Evolutionary conservation across 2,329 filamentous ascomycete genomes (phyloP).

Genomic region (Zalaria sp.): DNA sequence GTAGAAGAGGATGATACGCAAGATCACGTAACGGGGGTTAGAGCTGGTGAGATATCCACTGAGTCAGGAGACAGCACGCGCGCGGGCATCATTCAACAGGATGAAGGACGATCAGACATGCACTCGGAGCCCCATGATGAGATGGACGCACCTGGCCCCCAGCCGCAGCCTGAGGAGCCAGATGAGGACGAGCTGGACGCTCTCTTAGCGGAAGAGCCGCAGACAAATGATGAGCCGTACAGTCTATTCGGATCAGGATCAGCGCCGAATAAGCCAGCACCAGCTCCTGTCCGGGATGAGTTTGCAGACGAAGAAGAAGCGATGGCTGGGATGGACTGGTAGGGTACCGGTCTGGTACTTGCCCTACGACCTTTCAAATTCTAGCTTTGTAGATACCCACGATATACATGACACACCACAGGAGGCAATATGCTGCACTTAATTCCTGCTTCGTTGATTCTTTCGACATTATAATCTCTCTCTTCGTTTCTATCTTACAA

Average conservation of each 20-base stretch:
- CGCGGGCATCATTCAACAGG: not conserved
- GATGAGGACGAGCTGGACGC: conserved; percentile 42
- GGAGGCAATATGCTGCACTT: no score
- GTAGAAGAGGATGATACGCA: conserved; percentile 8
- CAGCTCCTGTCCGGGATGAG: conserved; percentile 14
- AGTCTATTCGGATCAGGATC: conserved; percentile 5
- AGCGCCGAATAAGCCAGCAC: not conserved
- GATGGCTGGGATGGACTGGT: conserved; percentile 35
- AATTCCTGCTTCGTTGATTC: no score
- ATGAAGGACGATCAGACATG: not conserved
- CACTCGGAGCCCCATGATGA: not conserved
- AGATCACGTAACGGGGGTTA: not conserved
- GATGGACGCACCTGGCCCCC: no score
- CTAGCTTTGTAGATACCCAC: no score
- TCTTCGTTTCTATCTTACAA: no score
- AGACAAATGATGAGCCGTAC: conserved; percentile 5
- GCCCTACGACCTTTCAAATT: no score
- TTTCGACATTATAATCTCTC: no score
- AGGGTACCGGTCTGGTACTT: not conserved
- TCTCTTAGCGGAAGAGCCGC: conserved; percentile 31
- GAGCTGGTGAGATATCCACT: not conserved
- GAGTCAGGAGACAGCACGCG: not conserved
- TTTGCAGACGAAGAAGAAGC: conserved; percentile 53
- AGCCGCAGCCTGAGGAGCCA: conserved; percentile 17
- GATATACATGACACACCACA: no score